phyloP scores from a whole-genome alignment of 352 stramenopile species.

The Plasmopara viticola region DNA sequence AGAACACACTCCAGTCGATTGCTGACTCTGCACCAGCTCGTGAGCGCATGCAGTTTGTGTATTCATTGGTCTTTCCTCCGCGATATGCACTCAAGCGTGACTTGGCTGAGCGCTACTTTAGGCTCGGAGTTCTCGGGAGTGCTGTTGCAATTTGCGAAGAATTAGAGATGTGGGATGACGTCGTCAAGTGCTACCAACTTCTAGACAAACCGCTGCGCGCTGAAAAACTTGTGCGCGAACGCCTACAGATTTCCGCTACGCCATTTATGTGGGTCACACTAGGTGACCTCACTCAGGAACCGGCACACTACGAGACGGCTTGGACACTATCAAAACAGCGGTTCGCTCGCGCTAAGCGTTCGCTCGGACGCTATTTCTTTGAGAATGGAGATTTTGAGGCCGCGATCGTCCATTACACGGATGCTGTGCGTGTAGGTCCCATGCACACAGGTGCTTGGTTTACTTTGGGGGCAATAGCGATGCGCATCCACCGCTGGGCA shows the following conservation, averaged over 20 bases:
- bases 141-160: conserved; percentile 92
- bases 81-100: conserved; percentile 91
- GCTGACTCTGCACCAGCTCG: conserved; percentile 87
- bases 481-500: conserved; percentile 86
- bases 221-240: conserved; percentile 85
- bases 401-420: conserved; percentile 75
- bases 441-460: conserved; percentile 92
- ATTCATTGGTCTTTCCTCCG: conserved; percentile 91
- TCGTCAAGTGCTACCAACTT: conserved; percentile 93
- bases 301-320: conserved; percentile 86
- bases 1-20: conserved; percentile 73
- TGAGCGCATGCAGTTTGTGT: conserved; percentile 88
- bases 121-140: conserved; percentile 81
- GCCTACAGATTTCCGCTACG: conserved; percentile 77
- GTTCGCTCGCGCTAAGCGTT: conserved; percentile 89
- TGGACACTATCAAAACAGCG: conserved; percentile 88
- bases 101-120: conserved; percentile 90
- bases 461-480: conserved; percentile 85
- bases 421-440: conserved; percentile 83
- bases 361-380: conserved; percentile 86
- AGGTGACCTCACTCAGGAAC: conserved; percentile 89
- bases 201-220: conserved; percentile 88
- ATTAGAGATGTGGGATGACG: conserved; percentile 95
- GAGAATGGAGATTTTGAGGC: conserved; percentile 76
- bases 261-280: conserved; percentile 93